These are phyloP conservation scores for Incumbomyces lentus DNA, from an alignment of 2,329 filamentous ascomycete genomes.

Conservation along the genomic window DNA sequence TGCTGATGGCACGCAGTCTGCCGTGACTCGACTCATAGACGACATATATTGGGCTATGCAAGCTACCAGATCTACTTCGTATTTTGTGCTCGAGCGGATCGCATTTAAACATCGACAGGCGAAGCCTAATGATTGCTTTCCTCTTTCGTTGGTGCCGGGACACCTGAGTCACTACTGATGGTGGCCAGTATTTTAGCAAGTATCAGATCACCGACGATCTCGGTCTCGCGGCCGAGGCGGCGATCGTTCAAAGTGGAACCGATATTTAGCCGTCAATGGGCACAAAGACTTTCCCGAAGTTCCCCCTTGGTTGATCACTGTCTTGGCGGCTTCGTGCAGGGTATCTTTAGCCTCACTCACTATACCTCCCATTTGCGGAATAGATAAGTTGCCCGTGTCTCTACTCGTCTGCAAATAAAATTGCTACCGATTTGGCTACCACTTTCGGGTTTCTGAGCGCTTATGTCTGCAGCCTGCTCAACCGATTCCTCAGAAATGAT, in stretches of 20 bases:
- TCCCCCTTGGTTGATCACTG: too few relatives aligned
- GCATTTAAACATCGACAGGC: too few relatives aligned
- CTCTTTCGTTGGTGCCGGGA: background rate
- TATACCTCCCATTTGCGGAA: conserved; percentile 38
- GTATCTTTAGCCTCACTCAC: conserved; percentile 45
- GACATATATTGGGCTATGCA: too few relatives aligned
- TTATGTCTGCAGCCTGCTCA: conserved; percentile 28
- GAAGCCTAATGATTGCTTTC: background rate
- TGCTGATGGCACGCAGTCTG: too few relatives aligned
- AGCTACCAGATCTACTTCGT: too few relatives aligned
- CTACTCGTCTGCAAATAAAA: conserved; percentile 40
- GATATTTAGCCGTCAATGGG: too few relatives aligned
- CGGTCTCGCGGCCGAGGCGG: too few relatives aligned
- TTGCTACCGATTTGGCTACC: conserved; percentile 40
- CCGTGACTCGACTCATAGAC: too few relatives aligned
- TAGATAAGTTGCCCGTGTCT: conserved; percentile 46
- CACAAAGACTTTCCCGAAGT: too few relatives aligned
- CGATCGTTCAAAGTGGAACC: too few relatives aligned
- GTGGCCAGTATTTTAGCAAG: conserved; percentile 2
- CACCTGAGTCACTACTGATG: background rate
- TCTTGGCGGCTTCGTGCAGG: background rate
- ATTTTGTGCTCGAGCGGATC: too few relatives aligned
- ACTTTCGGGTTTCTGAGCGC: conserved; percentile 36
- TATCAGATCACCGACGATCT: conserved; percentile 6
- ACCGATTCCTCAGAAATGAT: conserved; percentile 32